phyloP scores from a whole-genome alignment of 2,329 filamentous ascomycete genomes.

The Pseudogymnoascus sp. region DNA sequence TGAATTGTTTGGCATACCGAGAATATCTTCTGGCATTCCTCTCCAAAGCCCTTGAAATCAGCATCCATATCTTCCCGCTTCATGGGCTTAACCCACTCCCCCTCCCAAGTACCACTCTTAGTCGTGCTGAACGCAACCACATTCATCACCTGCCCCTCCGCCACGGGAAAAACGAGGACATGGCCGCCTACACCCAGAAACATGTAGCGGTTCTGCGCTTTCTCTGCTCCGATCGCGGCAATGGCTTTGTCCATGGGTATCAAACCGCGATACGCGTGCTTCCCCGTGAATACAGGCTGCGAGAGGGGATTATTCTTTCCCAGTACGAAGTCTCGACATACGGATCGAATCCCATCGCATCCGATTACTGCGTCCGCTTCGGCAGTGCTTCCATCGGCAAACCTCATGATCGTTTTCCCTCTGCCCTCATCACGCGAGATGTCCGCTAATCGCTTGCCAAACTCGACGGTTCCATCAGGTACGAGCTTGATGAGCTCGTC shows the following conservation, averaged over 20 bases:
- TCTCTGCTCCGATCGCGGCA: constrained; percentile 38
- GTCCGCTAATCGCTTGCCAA: constrained; percentile 26
- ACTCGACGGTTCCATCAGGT: constrained; percentile 23
- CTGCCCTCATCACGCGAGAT: constrained; percentile 15
- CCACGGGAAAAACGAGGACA: constrained; percentile 53
- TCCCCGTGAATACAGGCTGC: constrained; percentile 38
- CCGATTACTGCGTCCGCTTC: constrained; percentile 41
- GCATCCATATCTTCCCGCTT: constrained; percentile 32
- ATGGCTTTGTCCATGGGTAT: constrained; percentile 49
- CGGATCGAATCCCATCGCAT: constrained; percentile 54
- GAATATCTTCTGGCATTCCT: constrained; percentile 3
- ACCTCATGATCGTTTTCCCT: constrained; percentile 22
- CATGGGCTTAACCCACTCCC: constrained; percentile 31
- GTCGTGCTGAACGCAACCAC: constrained; percentile 39
- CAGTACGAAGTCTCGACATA: constrained; percentile 41
- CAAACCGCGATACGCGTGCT: constrained; percentile 54
- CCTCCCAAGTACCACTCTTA: constrained; percentile 32
- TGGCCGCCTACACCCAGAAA: constrained; percentile 45
- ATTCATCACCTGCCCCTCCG: constrained; percentile 48
- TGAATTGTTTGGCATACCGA: background rate
- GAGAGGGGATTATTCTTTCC: constrained; percentile 24
- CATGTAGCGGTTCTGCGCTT: constrained; percentile 41
- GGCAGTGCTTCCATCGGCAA: constrained; percentile 34
- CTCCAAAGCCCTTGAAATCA: constrained; percentile 36
- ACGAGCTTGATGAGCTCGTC: constrained; percentile 33